Evolutionary conservation across 768 basidiomycete species (phyloP).

Genomic region (Gloeopeniophorella convolvens): DNA sequence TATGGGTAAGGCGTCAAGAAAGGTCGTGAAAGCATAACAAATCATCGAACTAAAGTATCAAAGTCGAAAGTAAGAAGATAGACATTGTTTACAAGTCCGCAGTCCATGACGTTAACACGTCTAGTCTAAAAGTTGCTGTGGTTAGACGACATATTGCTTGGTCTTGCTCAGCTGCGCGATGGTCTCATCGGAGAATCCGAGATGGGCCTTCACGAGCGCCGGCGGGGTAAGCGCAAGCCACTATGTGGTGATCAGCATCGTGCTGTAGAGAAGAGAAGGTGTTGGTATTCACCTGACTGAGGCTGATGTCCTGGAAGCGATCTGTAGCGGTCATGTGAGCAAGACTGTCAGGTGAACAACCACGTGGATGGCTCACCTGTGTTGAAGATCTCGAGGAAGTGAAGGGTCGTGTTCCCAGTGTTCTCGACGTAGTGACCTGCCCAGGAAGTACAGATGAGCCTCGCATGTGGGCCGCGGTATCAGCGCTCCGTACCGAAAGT

Average conservation of each 20-base stretch:
- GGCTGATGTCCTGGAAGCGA: conserved; percentile 28
- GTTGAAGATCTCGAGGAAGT: conserved; percentile 37
- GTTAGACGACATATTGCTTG: conserved; percentile 41
- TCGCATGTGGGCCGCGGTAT: neutral
- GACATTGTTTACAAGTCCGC: too few species aligned
- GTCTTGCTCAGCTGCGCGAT: conserved; percentile 43
- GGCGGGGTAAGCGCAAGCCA: too few species aligned
- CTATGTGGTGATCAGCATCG: too few species aligned
- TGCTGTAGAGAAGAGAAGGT: too few species aligned
- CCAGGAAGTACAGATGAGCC: neutral
- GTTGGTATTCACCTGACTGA: conserved; percentile 27
- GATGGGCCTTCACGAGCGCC: conserved; percentile 53
- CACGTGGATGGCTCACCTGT: conserved; percentile 20
- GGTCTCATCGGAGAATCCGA: conserved; percentile 46
- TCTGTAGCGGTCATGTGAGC: conserved; percentile 13
- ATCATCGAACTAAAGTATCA: too few species aligned
- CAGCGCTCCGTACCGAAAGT: conserved; percentile 38
- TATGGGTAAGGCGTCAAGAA: too few species aligned
- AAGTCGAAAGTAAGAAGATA: too few species aligned
- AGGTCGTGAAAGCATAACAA: too few species aligned
- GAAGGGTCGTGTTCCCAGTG: conserved; percentile 33
- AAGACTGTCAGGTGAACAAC: neutral
- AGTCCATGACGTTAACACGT: too few species aligned
- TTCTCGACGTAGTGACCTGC: conserved; percentile 39
- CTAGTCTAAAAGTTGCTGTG: neutral